Conservation (phyloP, 2,329 filamentous ascomycete genomes). For the Lachnellula willkommii region DNA sequence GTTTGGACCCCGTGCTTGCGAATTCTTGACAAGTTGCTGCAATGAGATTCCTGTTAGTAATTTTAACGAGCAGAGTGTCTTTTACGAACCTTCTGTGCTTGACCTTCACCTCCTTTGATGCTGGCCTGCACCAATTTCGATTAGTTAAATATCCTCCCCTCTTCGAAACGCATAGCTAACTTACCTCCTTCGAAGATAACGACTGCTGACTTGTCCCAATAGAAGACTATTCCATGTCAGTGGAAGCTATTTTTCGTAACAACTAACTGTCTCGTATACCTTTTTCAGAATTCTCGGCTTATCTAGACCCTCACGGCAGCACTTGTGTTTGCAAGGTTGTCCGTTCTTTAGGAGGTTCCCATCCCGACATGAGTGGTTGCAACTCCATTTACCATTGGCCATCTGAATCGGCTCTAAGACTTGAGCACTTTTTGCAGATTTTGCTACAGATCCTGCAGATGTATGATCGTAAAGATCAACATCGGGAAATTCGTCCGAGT, state of each 20-base stretch:
- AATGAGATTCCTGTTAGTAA: background rate
- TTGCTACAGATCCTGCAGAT: background rate
- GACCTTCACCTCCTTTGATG: background rate
- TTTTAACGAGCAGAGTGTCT: background rate
- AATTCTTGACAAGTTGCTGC: background rate
- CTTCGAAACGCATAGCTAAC: background rate
- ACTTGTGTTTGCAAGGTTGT: slow-evolving; percentile 61
- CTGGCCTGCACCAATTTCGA: background rate
- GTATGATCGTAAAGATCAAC: slow-evolving; percentile 50
- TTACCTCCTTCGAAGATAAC: background rate
- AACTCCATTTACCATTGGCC: slow-evolving; percentile 67
- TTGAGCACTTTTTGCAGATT: slow-evolving; percentile 4
- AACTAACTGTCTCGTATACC: slow-evolving; percentile 1
- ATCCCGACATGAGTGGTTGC: slow-evolving; percentile 61
- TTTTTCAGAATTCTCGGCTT: slow-evolving; percentile 41
- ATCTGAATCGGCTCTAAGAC: slow-evolving; percentile 45
- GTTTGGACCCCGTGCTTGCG: background rate
- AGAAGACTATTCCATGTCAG: background rate
- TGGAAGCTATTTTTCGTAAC: background rate
- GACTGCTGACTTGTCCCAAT: background rate
- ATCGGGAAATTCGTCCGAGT: slow-evolving; percentile 44
- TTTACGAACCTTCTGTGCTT: background rate
- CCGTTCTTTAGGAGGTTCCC: slow-evolving; percentile 35
- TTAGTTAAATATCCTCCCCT: no score
- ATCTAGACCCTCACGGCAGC: slow-evolving; percentile 66